Percentiles rank a stretch among this genome's conserved stretches.
Evolutionary conservation across 139 green algal species (phyloP).

Genomic region (Volvox reticuliferus): DNA sequence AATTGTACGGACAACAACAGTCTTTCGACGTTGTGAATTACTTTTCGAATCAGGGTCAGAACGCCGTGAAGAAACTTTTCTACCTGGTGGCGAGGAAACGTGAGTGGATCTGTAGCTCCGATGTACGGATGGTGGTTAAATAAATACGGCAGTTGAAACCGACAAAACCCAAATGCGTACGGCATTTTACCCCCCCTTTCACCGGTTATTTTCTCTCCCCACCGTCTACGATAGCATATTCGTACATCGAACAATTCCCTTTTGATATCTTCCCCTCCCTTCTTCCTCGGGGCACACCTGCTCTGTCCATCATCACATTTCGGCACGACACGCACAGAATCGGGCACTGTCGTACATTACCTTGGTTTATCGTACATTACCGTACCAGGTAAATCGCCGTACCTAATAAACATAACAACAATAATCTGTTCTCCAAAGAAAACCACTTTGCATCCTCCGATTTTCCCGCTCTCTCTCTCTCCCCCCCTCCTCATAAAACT

Average conservation of each 20-base stretch:
- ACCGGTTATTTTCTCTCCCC: too few relatives aligned
- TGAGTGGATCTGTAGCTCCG: slow-evolving; percentile 3
- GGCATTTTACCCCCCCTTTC: too few relatives aligned
- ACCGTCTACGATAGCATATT: too few relatives aligned
- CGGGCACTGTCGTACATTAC: too few relatives aligned
- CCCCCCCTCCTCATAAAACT: background rate
- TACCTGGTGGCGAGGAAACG: slow-evolving; percentile 57
- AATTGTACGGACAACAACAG: background rate
- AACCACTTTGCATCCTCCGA: too few relatives aligned
- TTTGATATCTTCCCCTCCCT: background rate
- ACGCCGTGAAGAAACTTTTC: slow-evolving; percentile 63
- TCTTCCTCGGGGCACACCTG: too few relatives aligned
- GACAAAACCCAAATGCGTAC: too few relatives aligned
- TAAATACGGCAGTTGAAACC: background rate
- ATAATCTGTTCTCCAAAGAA: too few relatives aligned
- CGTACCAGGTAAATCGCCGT: too few relatives aligned
- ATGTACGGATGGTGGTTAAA: background rate
- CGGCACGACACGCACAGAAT: background rate
- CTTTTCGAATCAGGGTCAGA: slow-evolving; percentile 59
- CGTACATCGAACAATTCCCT: too few relatives aligned
- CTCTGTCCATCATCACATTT: background rate
- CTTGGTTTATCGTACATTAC: too few relatives aligned
- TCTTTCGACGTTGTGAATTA: slow-evolving; percentile 64
- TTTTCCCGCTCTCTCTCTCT: background rate
- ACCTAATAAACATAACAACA: too few relatives aligned